phyloP scores from a whole-genome alignment of 495 filamentous ascomycete genomes.

The Annulohypoxylon bovei region DNA sequence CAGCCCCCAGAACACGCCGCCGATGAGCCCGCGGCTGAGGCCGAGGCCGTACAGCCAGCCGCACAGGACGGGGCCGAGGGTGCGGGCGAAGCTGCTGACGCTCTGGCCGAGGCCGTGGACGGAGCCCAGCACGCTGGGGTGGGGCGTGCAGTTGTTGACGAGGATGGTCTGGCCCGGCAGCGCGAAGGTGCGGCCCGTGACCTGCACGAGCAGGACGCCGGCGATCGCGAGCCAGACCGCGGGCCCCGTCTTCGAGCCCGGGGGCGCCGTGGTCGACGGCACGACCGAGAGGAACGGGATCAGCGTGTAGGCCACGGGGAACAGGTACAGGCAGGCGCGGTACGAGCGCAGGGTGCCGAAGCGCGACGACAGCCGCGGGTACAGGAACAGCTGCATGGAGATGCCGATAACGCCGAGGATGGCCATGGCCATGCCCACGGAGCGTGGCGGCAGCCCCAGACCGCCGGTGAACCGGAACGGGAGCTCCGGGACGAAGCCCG shows the following conservation, averaged over 20 bases:
- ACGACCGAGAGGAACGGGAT: constrained; percentile 78
- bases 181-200: constrained; percentile 83
- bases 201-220: constrained; percentile 74
- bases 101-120: constrained; percentile 85
- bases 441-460: constrained; percentile 76
- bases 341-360: constrained; percentile 76
- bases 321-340: constrained; percentile 73
- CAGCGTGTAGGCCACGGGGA: constrained; percentile 77
- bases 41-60: constrained; percentile 78
- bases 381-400: constrained; percentile 77
- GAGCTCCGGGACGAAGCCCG: constrained; percentile 51
- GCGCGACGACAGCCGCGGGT: constrained; percentile 71
- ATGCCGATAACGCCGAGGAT: constrained; percentile 83
- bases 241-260: constrained; percentile 70
- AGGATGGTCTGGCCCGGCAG: constrained; percentile 80
- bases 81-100: constrained; percentile 74
- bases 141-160: constrained; percentile 84
- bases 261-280: constrained; percentile 68
- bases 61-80: constrained; percentile 76
- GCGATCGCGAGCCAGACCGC: constrained; percentile 76
- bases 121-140: constrained; percentile 81
- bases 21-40: constrained; percentile 73
- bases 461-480: constrained; percentile 85
- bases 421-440: constrained; percentile 80
- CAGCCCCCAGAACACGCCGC: constrained; percentile 81